phyloP scores from a whole-genome alignment of 2,329 filamentous ascomycete genomes.

The Hyphodiscus sp. region DNA sequence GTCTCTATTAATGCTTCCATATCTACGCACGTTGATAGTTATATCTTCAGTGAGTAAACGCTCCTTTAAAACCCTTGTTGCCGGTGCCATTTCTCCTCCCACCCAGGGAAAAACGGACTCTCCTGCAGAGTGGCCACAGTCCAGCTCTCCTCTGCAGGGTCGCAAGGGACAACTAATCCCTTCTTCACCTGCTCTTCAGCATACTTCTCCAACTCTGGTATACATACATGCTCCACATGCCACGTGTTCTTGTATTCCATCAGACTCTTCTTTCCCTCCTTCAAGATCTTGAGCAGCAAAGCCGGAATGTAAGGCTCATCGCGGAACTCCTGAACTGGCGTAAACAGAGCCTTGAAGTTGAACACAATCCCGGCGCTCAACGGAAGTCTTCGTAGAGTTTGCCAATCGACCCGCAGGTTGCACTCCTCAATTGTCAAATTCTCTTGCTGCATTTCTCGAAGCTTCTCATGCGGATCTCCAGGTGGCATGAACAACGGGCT shows the following conservation, averaged over 20 bases:
- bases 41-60: too few relatives aligned
- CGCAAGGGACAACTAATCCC: conserved; percentile 45
- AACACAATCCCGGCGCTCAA: conserved; percentile 71
- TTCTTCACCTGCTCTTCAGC: conserved; percentile 58
- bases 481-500: conserved; percentile 69
- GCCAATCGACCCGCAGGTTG: conserved; percentile 77
- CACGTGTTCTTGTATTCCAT: conserved; percentile 80
- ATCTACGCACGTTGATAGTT: too few relatives aligned
- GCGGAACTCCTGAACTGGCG: conserved; percentile 60
- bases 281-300: conserved; percentile 61
- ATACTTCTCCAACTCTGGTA: conserved; percentile 59
- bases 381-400: conserved; percentile 73
- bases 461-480: conserved; percentile 55
- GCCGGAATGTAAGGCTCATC: conserved; percentile 69
- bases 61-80: conserved; percentile 48
- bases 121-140: conserved; percentile 64
- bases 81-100: conserved; percentile 67
- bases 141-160: conserved; percentile 30
- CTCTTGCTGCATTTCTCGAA: conserved; percentile 51
- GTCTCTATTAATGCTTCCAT: too few relatives aligned
- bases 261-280: conserved; percentile 61
- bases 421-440: conserved; percentile 52
- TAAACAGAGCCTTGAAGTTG: conserved; percentile 86
- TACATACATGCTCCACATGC: conserved; percentile 68
- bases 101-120: conserved; percentile 68